phyloP scores from a whole-genome alignment of 2,329 filamentous ascomycete genomes.

The Seiridium cupressi region DNA sequence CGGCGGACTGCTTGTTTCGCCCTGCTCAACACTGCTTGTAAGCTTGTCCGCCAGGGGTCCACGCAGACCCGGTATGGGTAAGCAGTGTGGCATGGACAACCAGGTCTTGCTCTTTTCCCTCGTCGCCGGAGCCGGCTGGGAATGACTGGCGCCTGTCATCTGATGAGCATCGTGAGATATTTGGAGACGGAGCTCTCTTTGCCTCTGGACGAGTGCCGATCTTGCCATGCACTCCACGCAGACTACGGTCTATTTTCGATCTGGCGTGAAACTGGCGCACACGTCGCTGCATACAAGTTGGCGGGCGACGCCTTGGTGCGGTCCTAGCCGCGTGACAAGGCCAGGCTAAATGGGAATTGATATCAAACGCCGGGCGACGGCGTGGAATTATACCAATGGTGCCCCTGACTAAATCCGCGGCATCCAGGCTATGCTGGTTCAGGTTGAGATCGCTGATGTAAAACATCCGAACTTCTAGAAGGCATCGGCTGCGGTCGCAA shows the following conservation, averaged over 20 bases:
- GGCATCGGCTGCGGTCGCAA: background rate
- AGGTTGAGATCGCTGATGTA: slow-evolving; percentile 1
- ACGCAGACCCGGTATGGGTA: too few species aligned
- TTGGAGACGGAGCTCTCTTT: background rate
- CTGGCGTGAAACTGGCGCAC: slow-evolving; percentile 2
- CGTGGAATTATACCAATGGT: background rate
- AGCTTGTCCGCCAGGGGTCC: too few species aligned
- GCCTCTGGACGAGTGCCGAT: too few species aligned
- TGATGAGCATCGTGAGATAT: background rate
- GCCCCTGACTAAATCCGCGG: slow-evolving; percentile 4
- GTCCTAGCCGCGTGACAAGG: background rate
- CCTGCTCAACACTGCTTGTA: too few species aligned
- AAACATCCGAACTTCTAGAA: slow-evolving; percentile 1
- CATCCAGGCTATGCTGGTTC: background rate
- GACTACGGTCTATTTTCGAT: too few species aligned
- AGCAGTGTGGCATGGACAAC: too few species aligned
- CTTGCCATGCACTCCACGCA: too few species aligned
- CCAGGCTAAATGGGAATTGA: background rate
- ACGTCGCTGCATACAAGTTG: background rate
- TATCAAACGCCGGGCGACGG: background rate
- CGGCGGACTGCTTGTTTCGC: background rate
- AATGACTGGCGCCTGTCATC: background rate
- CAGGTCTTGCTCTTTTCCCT: too few species aligned
- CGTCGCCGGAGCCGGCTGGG: too few species aligned
- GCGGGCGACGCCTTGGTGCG: background rate